These are phyloP conservation scores for Beta corolliflora DNA, from an alignment of 179 eudicot genomes.

Conservation along the genomic window DNA sequence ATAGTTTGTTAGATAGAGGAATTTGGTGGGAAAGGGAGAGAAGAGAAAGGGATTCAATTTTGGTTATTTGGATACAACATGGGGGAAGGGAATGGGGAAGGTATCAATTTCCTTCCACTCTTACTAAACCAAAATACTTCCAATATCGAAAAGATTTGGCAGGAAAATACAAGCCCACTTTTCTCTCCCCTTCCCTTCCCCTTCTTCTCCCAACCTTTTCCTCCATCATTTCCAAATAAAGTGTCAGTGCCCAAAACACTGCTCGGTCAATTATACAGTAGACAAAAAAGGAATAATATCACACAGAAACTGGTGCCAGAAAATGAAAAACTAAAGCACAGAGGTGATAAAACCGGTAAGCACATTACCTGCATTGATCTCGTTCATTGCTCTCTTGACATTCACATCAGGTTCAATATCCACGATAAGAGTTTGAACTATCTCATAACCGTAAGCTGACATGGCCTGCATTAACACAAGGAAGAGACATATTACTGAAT, in stretches of 20 bases:
- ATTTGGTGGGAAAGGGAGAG: too few relatives aligned
- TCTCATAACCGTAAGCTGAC: slow-evolving; percentile 54
- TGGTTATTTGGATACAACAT: too few relatives aligned
- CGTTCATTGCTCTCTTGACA: slow-evolving; percentile 58
- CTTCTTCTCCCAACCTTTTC: too few relatives aligned
- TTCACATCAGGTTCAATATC: slow-evolving; percentile 56
- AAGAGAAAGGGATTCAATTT: too few relatives aligned
- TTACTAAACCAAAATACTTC: too few relatives aligned
- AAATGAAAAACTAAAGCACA: not conserved
- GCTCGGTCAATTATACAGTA: not conserved
- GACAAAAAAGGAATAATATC: not conserved
- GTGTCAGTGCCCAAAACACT: not conserved
- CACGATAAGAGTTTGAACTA: slow-evolving; percentile 54
- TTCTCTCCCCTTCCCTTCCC: too few relatives aligned
- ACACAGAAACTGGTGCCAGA: not conserved
- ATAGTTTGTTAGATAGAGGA: too few relatives aligned
- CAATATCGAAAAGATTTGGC: too few relatives aligned
- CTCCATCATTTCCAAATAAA: too few relatives aligned
- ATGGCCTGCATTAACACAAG: slow-evolving; percentile 43
- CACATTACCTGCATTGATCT: slow-evolving; percentile 50
- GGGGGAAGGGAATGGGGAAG: too few relatives aligned
- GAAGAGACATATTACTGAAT: not conserved
- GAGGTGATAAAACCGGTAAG: not conserved
- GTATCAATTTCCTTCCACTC: too few relatives aligned
- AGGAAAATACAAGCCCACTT: too few relatives aligned